Base-by-base conservation (phyloP, 495 filamentous ascomycete genomes). In the Podospora conica region DNA sequence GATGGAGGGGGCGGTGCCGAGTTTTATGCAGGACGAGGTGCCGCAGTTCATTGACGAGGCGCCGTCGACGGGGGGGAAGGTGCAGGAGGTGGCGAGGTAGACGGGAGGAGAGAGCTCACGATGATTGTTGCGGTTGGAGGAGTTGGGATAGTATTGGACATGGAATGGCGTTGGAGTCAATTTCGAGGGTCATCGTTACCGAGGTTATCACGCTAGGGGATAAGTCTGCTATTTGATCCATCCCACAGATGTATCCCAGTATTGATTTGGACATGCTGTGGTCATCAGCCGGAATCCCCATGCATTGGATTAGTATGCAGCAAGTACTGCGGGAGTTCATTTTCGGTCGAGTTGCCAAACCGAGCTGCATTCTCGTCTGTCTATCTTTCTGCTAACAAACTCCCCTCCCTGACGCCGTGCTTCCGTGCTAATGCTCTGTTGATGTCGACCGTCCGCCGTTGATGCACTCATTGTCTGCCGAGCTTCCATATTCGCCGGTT, bases 31-130 rank as follows among this genome's bases (percentile, higher is more conserved):
- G 74, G 93, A 96, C 72, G 93, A 81, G 73, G 76, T 79, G 28
- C 95, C 95, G 27, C 86, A 91, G 57, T 98, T 98, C 78, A 89
- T 98, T 68, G 94, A 93, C 78, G 88, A 91, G 77, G 83, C 89
- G 24, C 89, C 89, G 1, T 83, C 88, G 77, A 75, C 83, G 27
- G 73, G 71, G 2, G 79, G 78, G 20, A 91, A 95, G 80, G 84
- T 95, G 28, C 94, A 94, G 81, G 92, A 96, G 79, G 88, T 82
- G 20, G 90, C 90, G 29, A 85, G 88, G 31, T 77, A 70, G 55
- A 15, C n/a, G 48, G n/a, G 24, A n/a, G 27, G 18, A n/a, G 3
- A 5, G 5, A 18, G 10, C 0, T 7, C 25, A 29, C 23, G 8
- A 59, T 9, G 27, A 22, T 24, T 9, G 24, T n/a, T 59, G 27